Percentiles rank a stretch among this genome's conserved stretches.
phyloP scores from a whole-genome alignment of 1,139 yeast species.

The Yamadazyma kanchanaburiensis region DNA sequence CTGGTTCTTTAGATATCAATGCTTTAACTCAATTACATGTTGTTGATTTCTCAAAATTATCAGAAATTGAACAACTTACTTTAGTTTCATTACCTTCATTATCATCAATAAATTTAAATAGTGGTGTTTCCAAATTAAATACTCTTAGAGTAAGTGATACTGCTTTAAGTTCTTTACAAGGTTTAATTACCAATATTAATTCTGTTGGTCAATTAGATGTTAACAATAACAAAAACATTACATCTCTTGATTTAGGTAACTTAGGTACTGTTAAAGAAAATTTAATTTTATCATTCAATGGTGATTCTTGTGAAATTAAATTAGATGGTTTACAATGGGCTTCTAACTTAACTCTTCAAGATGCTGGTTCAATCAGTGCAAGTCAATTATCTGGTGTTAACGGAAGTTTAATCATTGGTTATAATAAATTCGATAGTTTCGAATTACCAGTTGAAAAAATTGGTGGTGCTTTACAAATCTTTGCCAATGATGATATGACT shows the following conservation, averaged over 20 bases:
- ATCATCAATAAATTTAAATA: constrained; percentile 34
- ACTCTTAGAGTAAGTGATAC: constrained; percentile 41
- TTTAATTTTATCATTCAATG: constrained; percentile 42
- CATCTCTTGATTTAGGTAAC: constrained; percentile 32
- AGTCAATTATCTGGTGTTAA: constrained; percentile 37
- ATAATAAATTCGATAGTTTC: constrained; percentile 35
- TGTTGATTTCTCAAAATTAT: constrained; percentile 35
- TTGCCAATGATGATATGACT: constrained; percentile 42
- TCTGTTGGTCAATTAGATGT: constrained; percentile 36
- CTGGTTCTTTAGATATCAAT: constrained; percentile 34
- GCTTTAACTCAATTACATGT: constrained; percentile 41
- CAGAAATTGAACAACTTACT: constrained; percentile 27
- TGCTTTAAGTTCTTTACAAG: constrained; percentile 37
- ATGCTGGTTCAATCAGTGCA: constrained; percentile 30
- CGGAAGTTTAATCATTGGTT: constrained; percentile 40
- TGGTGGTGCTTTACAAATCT: constrained; percentile 42
- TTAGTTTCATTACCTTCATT: constrained; percentile 45
- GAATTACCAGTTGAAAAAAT: constrained; percentile 31
- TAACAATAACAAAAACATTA: constrained; percentile 45
- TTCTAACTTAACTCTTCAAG: constrained; percentile 45
- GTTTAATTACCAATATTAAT: constrained; percentile 31
- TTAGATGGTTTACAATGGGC: constrained; percentile 41
- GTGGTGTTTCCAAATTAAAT: constrained; percentile 33
- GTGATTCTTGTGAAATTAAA: constrained; percentile 37
- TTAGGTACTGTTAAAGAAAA: constrained; percentile 33